Base-by-base conservation (phyloP, 2,329 filamentous ascomycete species). In the Aspergillus arachidicola region DNA sequence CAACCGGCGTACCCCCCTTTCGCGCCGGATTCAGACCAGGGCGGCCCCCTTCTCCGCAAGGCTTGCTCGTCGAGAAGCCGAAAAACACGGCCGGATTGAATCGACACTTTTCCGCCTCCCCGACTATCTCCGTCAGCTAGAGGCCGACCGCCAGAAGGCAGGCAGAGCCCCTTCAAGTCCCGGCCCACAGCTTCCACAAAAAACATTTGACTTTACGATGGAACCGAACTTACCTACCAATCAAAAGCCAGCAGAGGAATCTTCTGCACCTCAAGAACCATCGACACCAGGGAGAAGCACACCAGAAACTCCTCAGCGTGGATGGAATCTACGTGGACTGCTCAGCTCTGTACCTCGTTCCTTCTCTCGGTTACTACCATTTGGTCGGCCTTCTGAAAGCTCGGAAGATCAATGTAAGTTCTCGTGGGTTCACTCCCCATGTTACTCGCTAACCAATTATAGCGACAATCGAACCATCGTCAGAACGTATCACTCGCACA, bases 51-150 rank as follows among this genome's bases (percentile, higher is more conserved):
- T 74, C 56, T 68, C 72, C 6, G 72, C 74, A 45, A 73, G 75
- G 45, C 68, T 70, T 19, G 72, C 68, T 21, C 72, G 74, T 14
- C 75, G 75, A 36, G 64, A 66, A 21, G 67, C 66, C 3, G 74
- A 78, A 61, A 67, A 66, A 28, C 65, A 72, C 56, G 77, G 76
- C 14, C 70, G 72, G 6, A 73, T 78, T 32, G 67, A 75, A 23
- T 71, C 66, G n/a, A 77, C 77, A 5, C 62, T 78, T 12, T 76
- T 74, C 50, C 75, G 74, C 19, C 62, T 77, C 34, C 72, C 75
- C 19, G 62, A 76, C 45, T 64, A 75, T 9, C 62, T 78, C n/a
- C 70, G 71, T 21, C 73, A 77, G 62, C 69, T 68, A 28, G 71
- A 73, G 43, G 66, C 71, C 19, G 72, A 76, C 58, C 68, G 71